Percentiles rank a stretch among this genome's conserved stretches.
phyloP scores from a whole-genome alignment of 805 yeast species.

The Metschnikowia matae region DNA sequence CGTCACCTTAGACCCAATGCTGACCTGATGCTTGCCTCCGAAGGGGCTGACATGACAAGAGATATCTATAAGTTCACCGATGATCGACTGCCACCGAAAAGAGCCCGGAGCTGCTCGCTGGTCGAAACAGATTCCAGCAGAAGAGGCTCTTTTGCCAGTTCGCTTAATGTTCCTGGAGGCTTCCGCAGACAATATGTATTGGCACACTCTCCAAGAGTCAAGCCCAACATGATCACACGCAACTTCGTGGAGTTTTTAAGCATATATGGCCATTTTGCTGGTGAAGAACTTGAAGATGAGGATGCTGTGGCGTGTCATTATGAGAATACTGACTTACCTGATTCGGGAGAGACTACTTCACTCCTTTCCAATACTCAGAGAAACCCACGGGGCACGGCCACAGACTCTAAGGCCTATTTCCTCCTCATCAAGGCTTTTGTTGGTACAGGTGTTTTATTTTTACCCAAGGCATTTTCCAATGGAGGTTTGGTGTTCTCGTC shows the following conservation, averaged over 20 bases:
- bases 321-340: slow-evolving; percentile 4
- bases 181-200: slow-evolving; percentile 68
- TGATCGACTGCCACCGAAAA: slow-evolving; percentile 10
- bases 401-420: slow-evolving; percentile 68
- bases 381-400: slow-evolving; percentile 53
- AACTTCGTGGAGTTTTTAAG: slow-evolving; percentile 75
- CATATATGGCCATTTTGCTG: slow-evolving; percentile 83
- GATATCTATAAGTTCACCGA: slow-evolving; percentile 13
- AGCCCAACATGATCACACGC: slow-evolving; percentile 53
- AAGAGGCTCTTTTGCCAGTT: slow-evolving; percentile 62
- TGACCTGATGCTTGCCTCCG: slow-evolving; percentile 11
- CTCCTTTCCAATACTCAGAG: slow-evolving; percentile 20
- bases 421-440: slow-evolving; percentile 69
- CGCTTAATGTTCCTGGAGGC: slow-evolving; percentile 76
- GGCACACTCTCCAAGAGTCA: slow-evolving; percentile 9
- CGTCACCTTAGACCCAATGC: slow-evolving; percentile 13
- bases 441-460: slow-evolving; percentile 71
- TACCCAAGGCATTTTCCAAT: slow-evolving; percentile 66
- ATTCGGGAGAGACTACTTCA: slow-evolving; percentile 37
- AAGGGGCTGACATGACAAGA: slow-evolving; percentile 20
- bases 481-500: slow-evolving; percentile 68
- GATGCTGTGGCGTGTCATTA: slow-evolving; percentile 54
- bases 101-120: slow-evolving; percentile 17
- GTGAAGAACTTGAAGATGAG: slow-evolving; percentile 71
- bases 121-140: slow-evolving; percentile 22